Percentiles rank a stretch among this genome's conserved stretches.
Evolutionary conservation across 192 early-diverging fungal genomes (phyloP).

Genomic region (Paraglomus occultum): DNA sequence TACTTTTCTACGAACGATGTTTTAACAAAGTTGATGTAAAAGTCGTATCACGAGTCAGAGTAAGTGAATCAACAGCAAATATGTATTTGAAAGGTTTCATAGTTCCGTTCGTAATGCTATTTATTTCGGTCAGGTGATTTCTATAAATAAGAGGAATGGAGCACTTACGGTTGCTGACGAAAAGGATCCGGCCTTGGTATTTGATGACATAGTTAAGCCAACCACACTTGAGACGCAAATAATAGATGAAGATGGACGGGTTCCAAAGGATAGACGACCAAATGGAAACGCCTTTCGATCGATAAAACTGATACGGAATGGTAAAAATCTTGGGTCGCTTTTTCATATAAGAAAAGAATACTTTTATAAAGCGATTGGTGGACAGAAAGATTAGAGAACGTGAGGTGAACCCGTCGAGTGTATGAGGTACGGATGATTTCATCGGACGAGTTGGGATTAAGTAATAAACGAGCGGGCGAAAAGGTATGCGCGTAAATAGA

Average conservation of each 20-base stretch:
- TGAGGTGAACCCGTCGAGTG: too few relatives aligned
- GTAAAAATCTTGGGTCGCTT: slow-evolving; percentile 38
- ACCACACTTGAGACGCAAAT: slow-evolving; percentile 46
- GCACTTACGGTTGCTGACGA: not conserved
- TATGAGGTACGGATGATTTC: too few relatives aligned
- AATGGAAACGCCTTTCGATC: slow-evolving; percentile 50
- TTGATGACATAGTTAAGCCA: slow-evolving; percentile 34
- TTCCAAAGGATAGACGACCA: slow-evolving; percentile 43
- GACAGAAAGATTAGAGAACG: too few relatives aligned
- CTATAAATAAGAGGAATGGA: slow-evolving; percentile 5
- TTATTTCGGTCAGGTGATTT: not conserved
- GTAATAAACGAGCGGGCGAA: too few relatives aligned
- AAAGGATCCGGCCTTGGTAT: not conserved
- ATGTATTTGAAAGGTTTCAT: not conserved
- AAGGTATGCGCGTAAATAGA: too few relatives aligned
- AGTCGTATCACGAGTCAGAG: too few relatives aligned
- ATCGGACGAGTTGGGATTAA: too few relatives aligned
- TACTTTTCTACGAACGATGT: too few relatives aligned
- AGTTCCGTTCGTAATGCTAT: not conserved
- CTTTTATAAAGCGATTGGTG: too few relatives aligned
- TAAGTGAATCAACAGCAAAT: too few relatives aligned
- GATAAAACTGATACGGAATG: slow-evolving; percentile 33
- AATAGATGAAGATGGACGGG: slow-evolving; percentile 39
- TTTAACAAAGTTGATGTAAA: too few relatives aligned
- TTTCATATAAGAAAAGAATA: slow-evolving; percentile 37